Evolutionary conservation across 352 stramenopile species (phyloP).

Genomic region (Phytophthora litchii): DNA sequence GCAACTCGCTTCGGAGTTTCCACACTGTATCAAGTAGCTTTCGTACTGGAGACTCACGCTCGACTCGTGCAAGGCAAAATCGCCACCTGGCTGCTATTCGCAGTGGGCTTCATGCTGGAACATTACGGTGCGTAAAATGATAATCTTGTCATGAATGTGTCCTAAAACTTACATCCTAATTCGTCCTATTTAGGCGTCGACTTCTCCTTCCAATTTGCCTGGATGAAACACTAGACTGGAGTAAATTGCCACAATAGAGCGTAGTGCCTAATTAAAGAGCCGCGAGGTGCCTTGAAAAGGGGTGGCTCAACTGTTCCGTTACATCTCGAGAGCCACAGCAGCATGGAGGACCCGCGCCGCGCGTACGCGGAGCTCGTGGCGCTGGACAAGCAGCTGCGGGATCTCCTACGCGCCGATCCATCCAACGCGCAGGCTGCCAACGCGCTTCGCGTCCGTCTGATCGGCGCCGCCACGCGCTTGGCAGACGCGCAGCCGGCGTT

Average conservation of each 20-base stretch:
- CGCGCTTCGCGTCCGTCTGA: constrained; percentile 55
- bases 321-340: background rate
- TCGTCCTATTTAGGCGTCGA: constrained; percentile 12
- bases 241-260: too few relatives aligned
- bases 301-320: background rate
- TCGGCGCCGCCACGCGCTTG: constrained; percentile 56
- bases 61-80: constrained; percentile 50
- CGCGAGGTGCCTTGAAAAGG: too few relatives aligned
- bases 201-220: constrained; percentile 19
- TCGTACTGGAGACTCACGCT: constrained; percentile 55
- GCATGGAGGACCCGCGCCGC: background rate
- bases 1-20: constrained; percentile 33
- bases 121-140: constrained; percentile 26
- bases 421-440: constrained; percentile 68
- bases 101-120: constrained; percentile 33
- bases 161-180: too few relatives aligned
- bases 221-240: constrained; percentile 3
- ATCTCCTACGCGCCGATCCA: constrained; percentile 69
- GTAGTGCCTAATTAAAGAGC: too few relatives aligned
- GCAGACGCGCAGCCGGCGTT: constrained; percentile 54
- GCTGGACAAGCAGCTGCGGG: constrained; percentile 75
- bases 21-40: constrained; percentile 48
- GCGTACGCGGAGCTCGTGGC: constrained; percentile 55
- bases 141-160: background rate
- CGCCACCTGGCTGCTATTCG: constrained; percentile 36